Evolutionary conservation across 495 filamentous ascomycete species (phyloP), one percentile per base, ranked within the genome.

Genomic region (Cryomyces minteri): DNA sequence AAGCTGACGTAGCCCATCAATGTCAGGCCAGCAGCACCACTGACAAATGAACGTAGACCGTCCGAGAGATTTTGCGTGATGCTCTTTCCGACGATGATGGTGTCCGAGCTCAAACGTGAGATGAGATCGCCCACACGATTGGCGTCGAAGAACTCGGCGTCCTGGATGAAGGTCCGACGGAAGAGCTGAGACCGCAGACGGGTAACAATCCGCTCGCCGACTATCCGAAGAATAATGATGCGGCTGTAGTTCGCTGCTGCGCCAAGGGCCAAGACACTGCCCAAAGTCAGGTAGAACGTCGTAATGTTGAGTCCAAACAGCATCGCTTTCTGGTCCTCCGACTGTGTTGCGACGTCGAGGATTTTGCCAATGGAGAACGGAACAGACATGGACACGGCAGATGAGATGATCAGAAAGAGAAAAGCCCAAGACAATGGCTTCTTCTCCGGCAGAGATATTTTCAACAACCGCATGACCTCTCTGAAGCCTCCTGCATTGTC

Each of bases 141-240:
- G 34, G 90, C 90, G 58, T 98, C 90, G 58, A 96, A 98, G 67
- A 98, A 98, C 57, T 98, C 90, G 47, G 92, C 92, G 60, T 98
- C 86, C 56, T 98, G 90, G 18, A 86, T 66, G 48, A 92, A 90
- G 0, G 90, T 96, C 54, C 80, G 74, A 43, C 84, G 73, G 66
- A 90, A 98, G 18, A 98, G 76, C 60, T 82, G 80, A 7, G 87
- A 88, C 37, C 90, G 77, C 48, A 95, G 70, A 51, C 88, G 72
- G 11, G 90, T 76, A 30, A 98, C 92, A 41, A 96, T 86, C 31
- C 92, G 73, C 60, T 98, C 90, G 43, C 90, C 90, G 36, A 96
- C 82, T 48, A 95, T 90, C n/a, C 90, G 73, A 4, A 98, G 74
- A 34, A 95, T 78, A 38, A 96, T 78, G 51, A 98, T 90, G 43